These are phyloP conservation scores for Trypanosomatidae sp. DNA, from an alignment of 208 protist species.

Conservation along the genomic window DNA sequence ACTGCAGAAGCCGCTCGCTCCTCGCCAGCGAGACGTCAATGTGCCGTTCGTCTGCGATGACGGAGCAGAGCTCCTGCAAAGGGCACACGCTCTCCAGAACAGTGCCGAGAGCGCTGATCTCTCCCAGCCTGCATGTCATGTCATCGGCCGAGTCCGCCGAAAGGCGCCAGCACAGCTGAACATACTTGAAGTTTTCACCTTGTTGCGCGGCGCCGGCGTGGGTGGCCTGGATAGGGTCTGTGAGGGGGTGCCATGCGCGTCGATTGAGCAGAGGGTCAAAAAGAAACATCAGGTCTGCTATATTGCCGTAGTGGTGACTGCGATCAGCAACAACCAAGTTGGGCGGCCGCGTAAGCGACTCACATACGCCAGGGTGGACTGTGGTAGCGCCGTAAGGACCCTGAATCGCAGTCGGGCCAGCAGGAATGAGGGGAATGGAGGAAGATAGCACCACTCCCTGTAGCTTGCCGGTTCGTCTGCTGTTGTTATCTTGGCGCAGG, in stretches of 20 bases:
- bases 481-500: constrained; percentile 25
- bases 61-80: constrained; percentile 38
- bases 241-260: constrained; percentile 25
- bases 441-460: constrained; percentile 16
- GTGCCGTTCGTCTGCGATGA: constrained; percentile 38
- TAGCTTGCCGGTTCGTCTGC: background rate
- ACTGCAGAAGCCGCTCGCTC: constrained; percentile 34
- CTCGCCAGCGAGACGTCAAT: constrained; percentile 50
- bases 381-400: background rate
- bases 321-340: background rate
- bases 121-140: constrained; percentile 11
- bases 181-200: constrained; percentile 3
- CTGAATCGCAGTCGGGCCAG: background rate
- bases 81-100: constrained; percentile 31
- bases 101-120: background rate
- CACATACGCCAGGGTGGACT: background rate
- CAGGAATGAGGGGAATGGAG: background rate
- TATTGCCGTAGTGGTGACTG: constrained; percentile 22
- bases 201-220: background rate
- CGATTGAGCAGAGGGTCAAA: constrained; percentile 20
- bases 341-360: background rate
- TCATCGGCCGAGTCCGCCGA: constrained; percentile 22
- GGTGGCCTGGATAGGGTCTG: constrained; percentile 8
- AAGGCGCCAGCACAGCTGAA: constrained; percentile 23
- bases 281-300: constrained; percentile 20